Evolutionary conservation across 495 filamentous ascomycete genomes (phyloP).

Genomic region (Trichoderma gamsii): DNA sequence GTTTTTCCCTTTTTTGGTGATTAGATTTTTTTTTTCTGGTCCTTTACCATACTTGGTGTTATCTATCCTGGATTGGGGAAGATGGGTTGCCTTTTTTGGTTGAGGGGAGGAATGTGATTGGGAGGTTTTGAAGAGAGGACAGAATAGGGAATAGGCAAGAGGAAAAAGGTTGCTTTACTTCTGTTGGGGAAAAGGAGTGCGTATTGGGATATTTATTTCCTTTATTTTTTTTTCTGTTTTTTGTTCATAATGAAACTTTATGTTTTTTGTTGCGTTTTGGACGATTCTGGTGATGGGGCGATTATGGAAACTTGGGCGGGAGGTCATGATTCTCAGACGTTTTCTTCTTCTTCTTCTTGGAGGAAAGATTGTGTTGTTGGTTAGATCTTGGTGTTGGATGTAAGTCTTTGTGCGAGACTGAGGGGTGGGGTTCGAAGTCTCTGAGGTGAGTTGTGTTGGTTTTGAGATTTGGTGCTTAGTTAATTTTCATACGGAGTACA

Average conservation of each 20-base stretch:
- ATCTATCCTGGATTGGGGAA: conserved; percentile 2
- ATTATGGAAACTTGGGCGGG: neutral
- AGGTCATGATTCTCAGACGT: neutral
- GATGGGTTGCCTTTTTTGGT: neutral
- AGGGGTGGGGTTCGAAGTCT: too few species aligned
- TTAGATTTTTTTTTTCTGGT: conserved; percentile 2
- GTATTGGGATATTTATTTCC: neutral
- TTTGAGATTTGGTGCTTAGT: too few species aligned
- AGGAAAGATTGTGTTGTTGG: neutral
- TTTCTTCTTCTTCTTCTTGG: neutral
- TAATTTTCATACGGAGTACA: too few species aligned
- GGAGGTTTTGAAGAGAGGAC: neutral
- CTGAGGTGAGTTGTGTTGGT: too few species aligned
- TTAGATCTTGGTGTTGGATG: neutral
- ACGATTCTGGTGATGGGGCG: neutral
- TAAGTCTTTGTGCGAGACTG: neutral
- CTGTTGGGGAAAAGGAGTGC: neutral
- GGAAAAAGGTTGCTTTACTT: neutral
- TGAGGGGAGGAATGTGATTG: neutral
- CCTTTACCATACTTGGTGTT: neutral
- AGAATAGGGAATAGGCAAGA: neutral
- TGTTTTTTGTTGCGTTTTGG: neutral
- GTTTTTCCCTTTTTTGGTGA: neutral
- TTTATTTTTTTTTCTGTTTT: too few species aligned
- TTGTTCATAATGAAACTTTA: neutral